Percentiles rank a stretch among this genome's conserved stretches.
Conservation (phyloP, 2,329 filamentous ascomycete species). For the Neofusicoccum sp. region DNA sequence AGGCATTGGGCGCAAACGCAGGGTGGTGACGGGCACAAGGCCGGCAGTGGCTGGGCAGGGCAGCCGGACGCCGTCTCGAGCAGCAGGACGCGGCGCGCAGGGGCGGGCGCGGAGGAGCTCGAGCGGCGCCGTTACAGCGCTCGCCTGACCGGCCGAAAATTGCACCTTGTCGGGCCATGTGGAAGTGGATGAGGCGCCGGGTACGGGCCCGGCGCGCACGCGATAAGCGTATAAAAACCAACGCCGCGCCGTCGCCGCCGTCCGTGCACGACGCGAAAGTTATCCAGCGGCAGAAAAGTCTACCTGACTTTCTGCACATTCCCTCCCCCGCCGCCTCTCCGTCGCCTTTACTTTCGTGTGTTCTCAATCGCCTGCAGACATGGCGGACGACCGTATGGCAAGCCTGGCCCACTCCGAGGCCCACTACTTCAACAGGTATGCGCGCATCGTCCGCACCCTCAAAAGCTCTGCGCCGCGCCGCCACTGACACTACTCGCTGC, state of each 20-base stretch:
- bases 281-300: slow-evolving; percentile 21
- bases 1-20: neutral
- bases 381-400: slow-evolving; percentile 51
- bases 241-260: slow-evolving; percentile 9
- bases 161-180: neutral
- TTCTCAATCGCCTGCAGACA: neutral
- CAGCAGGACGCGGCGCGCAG: too few relatives aligned
- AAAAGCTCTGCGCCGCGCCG: slow-evolving; percentile 26
- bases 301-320: slow-evolving; percentile 4
- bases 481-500: slow-evolving; percentile 42
- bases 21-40: neutral
- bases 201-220: neutral
- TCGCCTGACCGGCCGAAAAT: slow-evolving; percentile 5
- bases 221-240: slow-evolving; percentile 16
- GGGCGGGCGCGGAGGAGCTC: neutral
- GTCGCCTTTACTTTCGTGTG: neutral
- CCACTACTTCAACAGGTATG: slow-evolving; percentile 97
- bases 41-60: too few relatives aligned
- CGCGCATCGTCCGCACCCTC: slow-evolving; percentile 19
- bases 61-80: too few relatives aligned
- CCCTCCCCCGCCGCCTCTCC: neutral
- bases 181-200: neutral
- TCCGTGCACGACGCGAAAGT: slow-evolving; percentile 16
- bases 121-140: neutral
- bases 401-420: slow-evolving; percentile 91